Evolutionary conservation across 495 filamentous ascomycete genomes (phyloP), one percentile per base, ranked within the genome.

Genomic region (Podospora conica): DNA sequence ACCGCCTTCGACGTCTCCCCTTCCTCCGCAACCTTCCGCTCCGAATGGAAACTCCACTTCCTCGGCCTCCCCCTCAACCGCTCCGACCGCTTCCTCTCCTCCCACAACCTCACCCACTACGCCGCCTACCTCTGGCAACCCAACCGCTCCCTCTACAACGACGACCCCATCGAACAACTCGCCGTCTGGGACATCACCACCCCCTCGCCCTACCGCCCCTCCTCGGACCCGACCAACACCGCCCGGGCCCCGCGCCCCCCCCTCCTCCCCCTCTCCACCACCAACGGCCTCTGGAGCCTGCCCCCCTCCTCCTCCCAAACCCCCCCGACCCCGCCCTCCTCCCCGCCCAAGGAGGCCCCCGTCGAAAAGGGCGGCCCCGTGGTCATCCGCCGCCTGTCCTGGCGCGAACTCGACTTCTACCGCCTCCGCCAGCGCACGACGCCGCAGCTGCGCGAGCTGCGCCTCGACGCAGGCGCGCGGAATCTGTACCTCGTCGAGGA

Each of bases 11-110:
- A 87, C 67, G 73, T 90, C 21, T 29, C 63, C 22, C 73, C 75
- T 11, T 64, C 25, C 21, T n/a, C 60, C 74, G 65, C 28, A 75
- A 68, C 67, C 1, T 82, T 83, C 25, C 85, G 87, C n/a, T 88
- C 86, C 65, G 87, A 91, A 70, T 91, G 85, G 85, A 87, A 88
- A 69, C 84, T 90, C 10, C 84, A 87, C 75, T 85, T 84, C 61
- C 76, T 85, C 5, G 87, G 86, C 7, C 81, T 89, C 27, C 85
- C 87, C 4, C 68, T 89, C 9, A 86, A 84, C 70, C 78, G 80
- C 21, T 73, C 79, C 55, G 85, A 89, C 66, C 83, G 87, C 6
- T 90, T 89, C 78, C 88, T 85, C 75, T 88, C 87, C 1, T 72
- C 83, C 1, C 88, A 91, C 70, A 89, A 76, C 31, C 66, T 82